Percentiles rank a stretch among this genome's conserved stretches.
phyloP scores from a whole-genome alignment of 495 filamentous ascomycete species.

The Parachaetomium inaequale region DNA sequence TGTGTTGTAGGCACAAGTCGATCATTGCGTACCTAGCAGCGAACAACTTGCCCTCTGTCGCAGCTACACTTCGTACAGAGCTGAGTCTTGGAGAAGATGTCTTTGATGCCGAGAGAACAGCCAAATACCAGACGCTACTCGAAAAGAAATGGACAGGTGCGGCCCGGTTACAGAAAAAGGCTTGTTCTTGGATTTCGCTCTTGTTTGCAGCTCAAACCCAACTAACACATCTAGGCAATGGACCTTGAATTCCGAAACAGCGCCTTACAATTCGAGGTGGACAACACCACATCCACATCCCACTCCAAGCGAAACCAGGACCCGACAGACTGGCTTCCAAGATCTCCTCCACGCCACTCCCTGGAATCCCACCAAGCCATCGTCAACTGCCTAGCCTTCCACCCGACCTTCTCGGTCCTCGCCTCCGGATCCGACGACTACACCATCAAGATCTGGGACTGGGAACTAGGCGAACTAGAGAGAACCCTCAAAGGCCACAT shows the following conservation, averaged over 20 bases:
- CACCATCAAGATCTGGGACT: constrained; percentile 95
- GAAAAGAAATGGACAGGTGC: constrained; percentile 98
- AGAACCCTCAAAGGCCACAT: constrained; percentile 90
- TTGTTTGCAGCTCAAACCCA: no score
- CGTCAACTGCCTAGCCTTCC: constrained; percentile 90
- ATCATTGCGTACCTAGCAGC: constrained; percentile 82
- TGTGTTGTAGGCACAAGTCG: constrained; percentile 67
- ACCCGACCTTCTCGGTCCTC: constrained; percentile 85
- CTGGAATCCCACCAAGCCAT: constrained; percentile 78
- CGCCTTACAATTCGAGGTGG: constrained; percentile 74
- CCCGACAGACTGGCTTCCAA: constrained; percentile 80
- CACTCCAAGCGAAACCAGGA: constrained; percentile 69
- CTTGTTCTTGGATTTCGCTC: constrained; percentile 23
- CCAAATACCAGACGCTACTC: constrained; percentile 82
- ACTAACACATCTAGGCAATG: constrained; percentile 88
- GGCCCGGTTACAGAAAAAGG: constrained; percentile 87
- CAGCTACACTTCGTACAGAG: constrained; percentile 62
- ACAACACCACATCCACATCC: constrained; percentile 62
- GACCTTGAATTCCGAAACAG: constrained; percentile 73
- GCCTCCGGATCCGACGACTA: constrained; percentile 87
- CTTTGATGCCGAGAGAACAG: constrained; percentile 70
- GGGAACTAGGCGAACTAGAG: constrained; percentile 92
- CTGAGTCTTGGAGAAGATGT: constrained; percentile 59
- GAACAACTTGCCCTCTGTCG: constrained; percentile 60
- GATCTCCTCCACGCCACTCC: constrained; percentile 70